Evolutionary conservation across 225 moss, liverwort and hornwort species (phyloP).

Genomic region (Straminergon stramineum): DNA sequence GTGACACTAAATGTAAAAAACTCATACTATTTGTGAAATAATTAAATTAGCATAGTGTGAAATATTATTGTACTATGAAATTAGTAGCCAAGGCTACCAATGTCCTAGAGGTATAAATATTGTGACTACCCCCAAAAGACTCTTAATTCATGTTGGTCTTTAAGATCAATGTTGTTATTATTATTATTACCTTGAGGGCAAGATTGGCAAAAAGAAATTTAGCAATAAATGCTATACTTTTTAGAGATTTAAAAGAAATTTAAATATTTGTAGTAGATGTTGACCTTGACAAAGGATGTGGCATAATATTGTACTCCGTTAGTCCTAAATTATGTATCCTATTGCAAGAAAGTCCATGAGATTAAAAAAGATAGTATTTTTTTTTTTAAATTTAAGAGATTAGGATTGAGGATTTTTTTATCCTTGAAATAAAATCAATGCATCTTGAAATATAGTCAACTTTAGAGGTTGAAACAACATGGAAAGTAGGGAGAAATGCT

Average conservation of each 20-base stretch:
- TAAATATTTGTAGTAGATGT: neutral
- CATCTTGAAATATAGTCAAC: neutral
- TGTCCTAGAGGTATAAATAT: too few species aligned
- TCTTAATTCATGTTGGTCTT: too few species aligned
- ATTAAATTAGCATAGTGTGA: too few species aligned
- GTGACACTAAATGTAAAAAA: too few species aligned
- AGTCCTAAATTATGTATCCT: rapidly evolving
- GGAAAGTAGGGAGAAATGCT: neutral
- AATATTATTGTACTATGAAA: too few species aligned
- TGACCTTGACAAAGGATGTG: rapidly evolving
- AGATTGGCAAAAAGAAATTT: neutral
- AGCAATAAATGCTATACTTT: neutral
- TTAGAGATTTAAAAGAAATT: neutral
- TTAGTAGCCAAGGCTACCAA: too few species aligned
- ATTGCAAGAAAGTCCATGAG: neutral
- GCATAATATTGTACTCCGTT: rapidly evolving
- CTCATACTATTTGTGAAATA: too few species aligned
- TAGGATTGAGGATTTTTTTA: neutral
- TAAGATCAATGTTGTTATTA: too few species aligned
- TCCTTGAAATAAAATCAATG: neutral
- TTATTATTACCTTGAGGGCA: neutral
- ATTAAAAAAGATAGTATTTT: neutral
- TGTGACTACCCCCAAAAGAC: too few species aligned
- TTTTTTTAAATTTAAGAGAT: neutral
- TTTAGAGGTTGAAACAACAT: neutral